Evolutionary conservation across 805 yeast genomes (phyloP).

Genomic region (Kuraishia molischiana): DNA sequence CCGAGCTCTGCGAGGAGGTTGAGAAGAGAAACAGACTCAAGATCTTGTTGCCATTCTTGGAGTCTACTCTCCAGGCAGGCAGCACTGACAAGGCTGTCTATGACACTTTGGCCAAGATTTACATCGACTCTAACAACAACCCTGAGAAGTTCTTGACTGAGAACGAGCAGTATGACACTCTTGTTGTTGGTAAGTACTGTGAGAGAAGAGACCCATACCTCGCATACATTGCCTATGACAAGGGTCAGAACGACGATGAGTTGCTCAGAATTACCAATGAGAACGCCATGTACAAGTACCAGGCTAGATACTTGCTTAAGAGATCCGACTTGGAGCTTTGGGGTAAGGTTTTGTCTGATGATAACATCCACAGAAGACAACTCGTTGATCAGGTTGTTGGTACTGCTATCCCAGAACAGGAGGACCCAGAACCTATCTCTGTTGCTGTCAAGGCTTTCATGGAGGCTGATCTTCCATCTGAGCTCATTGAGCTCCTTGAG

Average conservation of each 20-base stretch:
- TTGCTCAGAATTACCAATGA: slow-evolving; percentile 89
- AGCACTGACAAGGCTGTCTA: slow-evolving; percentile 83
- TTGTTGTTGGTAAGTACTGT: slow-evolving; percentile 94
- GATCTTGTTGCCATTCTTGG: slow-evolving; percentile 85
- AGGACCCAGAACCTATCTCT: slow-evolving; percentile 89
- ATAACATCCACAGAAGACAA: slow-evolving; percentile 82
- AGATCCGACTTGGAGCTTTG: slow-evolving; percentile 84
- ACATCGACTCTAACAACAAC: slow-evolving; percentile 94
- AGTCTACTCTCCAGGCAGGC: slow-evolving; percentile 76
- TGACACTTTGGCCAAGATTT: slow-evolving; percentile 94
- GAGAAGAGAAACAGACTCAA: slow-evolving; percentile 94
- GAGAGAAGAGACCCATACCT: slow-evolving; percentile 98
- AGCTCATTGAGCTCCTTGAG: slow-evolving; percentile 88
- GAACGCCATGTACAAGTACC: slow-evolving; percentile 96
- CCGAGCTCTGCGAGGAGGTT: slow-evolving; percentile 83
- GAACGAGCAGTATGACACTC: slow-evolving; percentile 83
- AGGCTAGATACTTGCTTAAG: slow-evolving; percentile 87
- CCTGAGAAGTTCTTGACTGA: slow-evolving; percentile 96
- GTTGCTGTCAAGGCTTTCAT: slow-evolving; percentile 91
- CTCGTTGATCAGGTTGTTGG: slow-evolving; percentile 91
- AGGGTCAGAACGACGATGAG: slow-evolving; percentile 88
- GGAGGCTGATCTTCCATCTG: slow-evolving; percentile 89
- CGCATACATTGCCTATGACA: slow-evolving; percentile 95
- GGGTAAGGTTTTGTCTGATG: slow-evolving; percentile 66
- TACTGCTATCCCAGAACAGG: slow-evolving; percentile 90